phyloP scores from a whole-genome alignment of 495 filamentous ascomycete genomes.

The Tuber umbilicatum region DNA sequence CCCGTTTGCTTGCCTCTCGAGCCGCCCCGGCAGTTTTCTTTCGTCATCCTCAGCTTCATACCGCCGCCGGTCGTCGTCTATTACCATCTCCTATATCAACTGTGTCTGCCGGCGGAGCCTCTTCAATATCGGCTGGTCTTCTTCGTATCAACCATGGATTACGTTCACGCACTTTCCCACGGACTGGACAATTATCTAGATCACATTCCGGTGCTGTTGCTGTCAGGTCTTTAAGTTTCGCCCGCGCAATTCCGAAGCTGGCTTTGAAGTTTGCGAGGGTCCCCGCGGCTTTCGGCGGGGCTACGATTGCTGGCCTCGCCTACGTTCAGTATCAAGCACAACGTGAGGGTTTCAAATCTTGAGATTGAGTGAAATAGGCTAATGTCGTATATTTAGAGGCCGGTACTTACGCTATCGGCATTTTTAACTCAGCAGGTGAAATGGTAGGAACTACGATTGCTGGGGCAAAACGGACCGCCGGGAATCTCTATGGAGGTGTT shows the following conservation, averaged over 20 bases:
- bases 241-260: slow-evolving; percentile 75
- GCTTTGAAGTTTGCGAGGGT: slow-evolving; percentile 78
- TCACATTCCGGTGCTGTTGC: slow-evolving; percentile 57
- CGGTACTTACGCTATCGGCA: slow-evolving; percentile 76
- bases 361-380: slow-evolving; percentile 24
- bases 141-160: slow-evolving; percentile 29
- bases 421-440: slow-evolving; percentile 65
- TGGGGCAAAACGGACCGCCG: slow-evolving; percentile 63
- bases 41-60: slow-evolving; percentile 8
- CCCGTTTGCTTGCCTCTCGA: no score
- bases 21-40: slow-evolving; percentile 19
- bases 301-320: slow-evolving; percentile 74
- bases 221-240: slow-evolving; percentile 80
- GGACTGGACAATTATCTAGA: slow-evolving; percentile 35
- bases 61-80: slow-evolving; percentile 16
- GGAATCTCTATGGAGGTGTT: slow-evolving; percentile 39
- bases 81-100: slow-evolving; percentile 19
- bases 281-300: slow-evolving; percentile 84
- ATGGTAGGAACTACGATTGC: slow-evolving; percentile 59
- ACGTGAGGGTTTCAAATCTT: slow-evolving; percentile 51
- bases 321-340: slow-evolving; percentile 96
- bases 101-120: slow-evolving; percentile 15
- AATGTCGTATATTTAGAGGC: slow-evolving; percentile 55
- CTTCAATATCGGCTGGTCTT: slow-evolving; percentile 29
- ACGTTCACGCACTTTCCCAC: slow-evolving; percentile 23